Evolutionary conservation across 257 asterid genomes (phyloP), one percentile per base, ranked within the genome.

Genomic region (Solanum peruvianum): DNA sequence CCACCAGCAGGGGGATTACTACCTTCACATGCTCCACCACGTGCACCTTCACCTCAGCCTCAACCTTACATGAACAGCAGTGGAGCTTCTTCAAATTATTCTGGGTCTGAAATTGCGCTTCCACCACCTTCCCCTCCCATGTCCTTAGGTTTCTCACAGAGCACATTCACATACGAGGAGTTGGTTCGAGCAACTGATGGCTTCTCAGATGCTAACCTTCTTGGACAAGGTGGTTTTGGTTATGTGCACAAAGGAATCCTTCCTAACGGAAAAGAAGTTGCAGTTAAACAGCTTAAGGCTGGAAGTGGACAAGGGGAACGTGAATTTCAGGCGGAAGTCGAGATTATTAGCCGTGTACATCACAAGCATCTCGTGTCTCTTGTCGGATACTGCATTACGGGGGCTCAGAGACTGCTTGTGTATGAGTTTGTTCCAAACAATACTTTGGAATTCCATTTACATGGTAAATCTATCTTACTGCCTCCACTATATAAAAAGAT

Each of bases 221-320:
- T 97, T 7, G 98, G 98, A 76, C 99, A 97, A 91, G 99, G 99
- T 64, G 99, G 98, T 70, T 97, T 97, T 69, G 99, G 99, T 25
- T 97, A 93, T 85, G 99, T 97, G 83, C 98, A 97, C 37, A 91
- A 89, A 88, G 99, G 99, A 49, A 87, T 97, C 60, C 96, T 97
- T 78, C 96, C 99, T 11, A 94, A 91, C 31, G 98, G 98, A 21
- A 97, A 92, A 89, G 99, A 94, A 89, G 96, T 97, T 13, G 99
- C 99, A 0, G 92, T 97, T 69, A 97, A 95, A 89, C 94, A 93
- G 91, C 93, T 95, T 0, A 95, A 97, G 90, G 96, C 94, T n/a
- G 99, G 98, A 33, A 97, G 99, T 82, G 98, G 98, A 49, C 99
- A 95, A 84, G 99, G 99, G 45, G 99, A 96, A 72, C 94, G 98